Conservation (phyloP, 2,329 filamentous ascomycete species). For the Hypoxylon sp. region DNA sequence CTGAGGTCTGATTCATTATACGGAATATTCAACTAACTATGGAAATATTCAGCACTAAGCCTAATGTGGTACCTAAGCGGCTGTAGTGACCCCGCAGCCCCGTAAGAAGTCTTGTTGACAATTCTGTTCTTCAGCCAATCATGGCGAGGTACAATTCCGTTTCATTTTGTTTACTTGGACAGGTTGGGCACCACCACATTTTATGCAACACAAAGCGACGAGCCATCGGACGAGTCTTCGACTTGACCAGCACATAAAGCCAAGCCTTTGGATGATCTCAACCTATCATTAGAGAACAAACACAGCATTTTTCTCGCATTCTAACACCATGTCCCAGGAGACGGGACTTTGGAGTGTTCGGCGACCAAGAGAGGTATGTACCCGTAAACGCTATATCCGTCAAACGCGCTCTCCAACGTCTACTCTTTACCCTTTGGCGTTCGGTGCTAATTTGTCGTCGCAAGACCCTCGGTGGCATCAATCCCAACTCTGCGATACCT, state of each 20-base stretch:
- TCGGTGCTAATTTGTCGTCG: conserved; percentile 21
- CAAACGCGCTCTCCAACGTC: conserved; percentile 15
- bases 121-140: conserved; percentile 31
- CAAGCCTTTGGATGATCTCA: conserved; percentile 1
- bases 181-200: conserved; percentile 23
- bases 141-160: conserved; percentile 37
- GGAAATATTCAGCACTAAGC: no score
- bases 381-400: neutral
- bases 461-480: conserved; percentile 87
- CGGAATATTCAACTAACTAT: no score
- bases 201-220: neutral
- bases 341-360: conserved; percentile 89
- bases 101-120: conserved; percentile 34
- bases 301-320: conserved; percentile 2
- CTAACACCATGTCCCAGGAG: conserved; percentile 79
- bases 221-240: conserved; percentile 32
- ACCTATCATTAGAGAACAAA: conserved; percentile 12
- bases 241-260: conserved; percentile 28
- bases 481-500: conserved; percentile 83
- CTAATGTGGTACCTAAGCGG: neutral
- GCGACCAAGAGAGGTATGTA: conserved; percentile 84
- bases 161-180: conserved; percentile 46
- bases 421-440: conserved; percentile 21
- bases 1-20: no score
- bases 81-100: neutral